Evolutionary conservation across 352 stramenopile species (phyloP), one percentile per base, ranked within the genome.

Genomic region (Globisporangium parvum): DNA sequence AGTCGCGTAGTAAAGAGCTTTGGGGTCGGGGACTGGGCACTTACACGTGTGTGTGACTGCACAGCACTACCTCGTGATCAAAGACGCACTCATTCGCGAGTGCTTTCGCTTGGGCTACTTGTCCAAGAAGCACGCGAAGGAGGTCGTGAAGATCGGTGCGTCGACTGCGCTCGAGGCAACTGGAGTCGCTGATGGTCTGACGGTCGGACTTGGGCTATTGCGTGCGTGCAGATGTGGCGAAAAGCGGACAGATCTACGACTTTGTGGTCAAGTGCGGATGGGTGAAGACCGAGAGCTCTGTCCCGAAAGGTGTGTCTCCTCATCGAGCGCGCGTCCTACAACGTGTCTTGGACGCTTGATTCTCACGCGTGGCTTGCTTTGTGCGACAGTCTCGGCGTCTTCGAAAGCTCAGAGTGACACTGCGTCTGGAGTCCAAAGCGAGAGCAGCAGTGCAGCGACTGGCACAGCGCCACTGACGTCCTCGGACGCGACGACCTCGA

Each of bases 21-120:
- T n/a, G n/a, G n/a, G n/a, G n/a, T n/a, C n/a, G n/a, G n/a, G n/a
- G n/a, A n/a, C n/a, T 31, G 26, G 26, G 3, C 26, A 45, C 12
- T 26, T 6, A 12, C 23, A 15, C 41, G 11, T 20, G 45, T 47
- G 28, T 6, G 53, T 64, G 46, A 47, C 46, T 6, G 24, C 55
- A 20, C 52, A 91, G 69, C 88, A 97, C 65, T 98, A 98, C 71
- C 66, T 98, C 47, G 82, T 98, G 55, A 96, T 98, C 54, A 98
- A 98, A 69, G 96, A 95, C 39, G 93, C 85, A 15, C 62, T 98
- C 17, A 88, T 98, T 67, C 85, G 87, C 65, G 77, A 97, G 73
- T 81, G 82, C 70, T 87, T 85, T 62, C 67, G 77, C 51, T 66
- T 91, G 50, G 77, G 85, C 42, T 80, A 93, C 60, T 52, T 92